A percentile compares a stretch with the other conserved stretches of the same genome.
Evolutionary conservation across 352 stramenopile genomes (phyloP).

Genomic region (Phytophthora aleatoria): DNA sequence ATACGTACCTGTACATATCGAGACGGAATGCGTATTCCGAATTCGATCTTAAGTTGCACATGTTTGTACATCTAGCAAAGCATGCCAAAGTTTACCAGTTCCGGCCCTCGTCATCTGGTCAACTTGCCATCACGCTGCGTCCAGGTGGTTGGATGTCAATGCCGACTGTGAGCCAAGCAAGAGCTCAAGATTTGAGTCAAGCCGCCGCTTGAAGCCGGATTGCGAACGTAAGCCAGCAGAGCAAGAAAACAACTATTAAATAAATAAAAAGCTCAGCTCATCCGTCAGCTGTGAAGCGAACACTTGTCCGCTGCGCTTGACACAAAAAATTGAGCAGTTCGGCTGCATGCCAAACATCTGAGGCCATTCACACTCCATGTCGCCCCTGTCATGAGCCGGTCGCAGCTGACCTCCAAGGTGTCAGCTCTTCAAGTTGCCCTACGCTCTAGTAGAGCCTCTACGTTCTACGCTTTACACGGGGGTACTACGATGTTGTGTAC

Average conservation of each 20-base stretch:
- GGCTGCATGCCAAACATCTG: background rate
- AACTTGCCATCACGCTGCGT: conserved; percentile 27
- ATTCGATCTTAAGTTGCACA: conserved; percentile 20
- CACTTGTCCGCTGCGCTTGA: conserved; percentile 8
- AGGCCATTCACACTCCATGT: conserved; percentile 11
- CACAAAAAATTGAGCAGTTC: background rate
- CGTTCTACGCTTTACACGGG: background rate
- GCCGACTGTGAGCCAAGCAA: conserved; percentile 11
- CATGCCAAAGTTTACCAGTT: conserved; percentile 24
- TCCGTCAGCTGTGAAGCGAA: conserved; percentile 21
- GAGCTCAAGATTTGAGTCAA: background rate
- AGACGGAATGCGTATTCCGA: conserved; percentile 4
- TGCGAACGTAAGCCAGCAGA: conserved; percentile 5
- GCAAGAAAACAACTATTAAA: conserved; percentile 2
- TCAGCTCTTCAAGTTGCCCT: conserved; percentile 15
- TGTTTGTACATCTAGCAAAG: conserved; percentile 9
- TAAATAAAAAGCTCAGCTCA: conserved; percentile 6
- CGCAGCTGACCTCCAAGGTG: background rate
- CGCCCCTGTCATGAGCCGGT: conserved; percentile 11
- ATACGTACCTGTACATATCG: background rate
- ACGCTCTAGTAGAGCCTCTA: background rate
- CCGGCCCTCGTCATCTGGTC: conserved; percentile 15
- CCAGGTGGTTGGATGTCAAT: conserved; percentile 15
- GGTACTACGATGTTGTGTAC: background rate
- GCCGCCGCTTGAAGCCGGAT: background rate